Evolutionary conservation across 352 stramenopile species (phyloP).

Genomic region (Pythium periplocum): DNA sequence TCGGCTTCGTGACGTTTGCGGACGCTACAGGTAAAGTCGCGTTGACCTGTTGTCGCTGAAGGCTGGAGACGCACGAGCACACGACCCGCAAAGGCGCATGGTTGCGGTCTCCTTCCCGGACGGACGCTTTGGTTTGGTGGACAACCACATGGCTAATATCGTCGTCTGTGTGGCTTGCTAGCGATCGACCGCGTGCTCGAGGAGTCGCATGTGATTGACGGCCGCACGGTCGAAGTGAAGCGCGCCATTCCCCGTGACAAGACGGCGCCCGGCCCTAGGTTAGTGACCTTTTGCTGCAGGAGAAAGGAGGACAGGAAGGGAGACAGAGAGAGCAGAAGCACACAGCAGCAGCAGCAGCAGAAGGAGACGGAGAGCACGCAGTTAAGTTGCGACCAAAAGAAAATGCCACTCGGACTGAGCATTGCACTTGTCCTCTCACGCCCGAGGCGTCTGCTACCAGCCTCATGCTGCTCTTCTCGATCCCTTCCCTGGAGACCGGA

Average conservation of each 20-base stretch:
- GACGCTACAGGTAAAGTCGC: conserved; percentile 67
- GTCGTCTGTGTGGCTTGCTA: conserved; percentile 21
- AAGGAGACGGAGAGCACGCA: conserved; percentile 8
- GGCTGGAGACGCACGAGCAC: conserved; percentile 1
- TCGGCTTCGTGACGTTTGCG: conserved; percentile 93
- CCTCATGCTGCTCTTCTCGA: not conserved
- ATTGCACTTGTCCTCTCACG: conserved; percentile 2
- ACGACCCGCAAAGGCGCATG: conserved; percentile 4
- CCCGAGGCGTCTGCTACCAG: conserved; percentile 4
- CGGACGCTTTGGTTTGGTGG: too few species aligned
- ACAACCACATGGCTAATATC: conserved; percentile 20
- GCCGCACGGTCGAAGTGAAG: conserved; percentile 90
- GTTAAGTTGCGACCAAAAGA: conserved; percentile 11
- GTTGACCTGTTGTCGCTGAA: conserved; percentile 2
- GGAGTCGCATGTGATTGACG: conserved; percentile 87
- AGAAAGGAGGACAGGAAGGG: conserved; percentile 25
- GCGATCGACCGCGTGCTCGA: conserved; percentile 79
- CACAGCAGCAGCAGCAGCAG: conserved; percentile 8
- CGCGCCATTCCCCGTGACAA: conserved; percentile 86
- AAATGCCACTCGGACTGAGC: not conserved
- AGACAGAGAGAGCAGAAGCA: conserved; percentile 9
- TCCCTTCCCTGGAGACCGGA: too few species aligned
- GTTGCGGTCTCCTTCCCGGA: too few species aligned
- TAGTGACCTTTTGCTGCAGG: conserved; percentile 36
- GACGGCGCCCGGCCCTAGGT: conserved; percentile 58